phyloP scores from a whole-genome alignment of 441 rosid genomes.

The Capsella rubella region DNA sequence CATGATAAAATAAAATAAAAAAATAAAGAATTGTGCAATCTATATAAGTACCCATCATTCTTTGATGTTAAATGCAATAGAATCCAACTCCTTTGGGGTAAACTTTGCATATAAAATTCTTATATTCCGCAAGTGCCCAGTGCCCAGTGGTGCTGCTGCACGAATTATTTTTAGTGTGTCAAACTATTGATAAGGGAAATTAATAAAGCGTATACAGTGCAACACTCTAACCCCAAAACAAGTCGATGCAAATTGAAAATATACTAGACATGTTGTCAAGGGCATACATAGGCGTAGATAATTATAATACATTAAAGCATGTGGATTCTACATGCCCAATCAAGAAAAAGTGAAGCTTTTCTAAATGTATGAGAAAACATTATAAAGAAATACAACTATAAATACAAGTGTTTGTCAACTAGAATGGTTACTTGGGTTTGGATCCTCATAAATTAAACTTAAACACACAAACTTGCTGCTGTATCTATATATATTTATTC shows the following conservation, averaged over 20 bases:
- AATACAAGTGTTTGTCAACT: background rate
- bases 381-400: background rate
- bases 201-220: background rate
- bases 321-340: background rate
- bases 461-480: background rate
- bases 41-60: background rate
- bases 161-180: background rate
- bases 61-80: background rate
- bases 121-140: background rate
- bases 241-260: background rate
- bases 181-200: background rate
- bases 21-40: background rate
- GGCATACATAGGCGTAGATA: background rate
- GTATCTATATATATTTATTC: background rate
- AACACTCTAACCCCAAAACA: too few species aligned
- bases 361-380: background rate
- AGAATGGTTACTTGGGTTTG: conserved; percentile 18
- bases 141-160: background rate
- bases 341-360: background rate
- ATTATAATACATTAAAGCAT: background rate
- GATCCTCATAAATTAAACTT: background rate
- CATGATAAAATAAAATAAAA: background rate
- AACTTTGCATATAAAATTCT: background rate
- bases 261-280: background rate
- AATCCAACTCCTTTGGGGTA: background rate